phyloP scores from a whole-genome alignment of 1,139 yeast species.

The Yamadazyma sp. region DNA sequence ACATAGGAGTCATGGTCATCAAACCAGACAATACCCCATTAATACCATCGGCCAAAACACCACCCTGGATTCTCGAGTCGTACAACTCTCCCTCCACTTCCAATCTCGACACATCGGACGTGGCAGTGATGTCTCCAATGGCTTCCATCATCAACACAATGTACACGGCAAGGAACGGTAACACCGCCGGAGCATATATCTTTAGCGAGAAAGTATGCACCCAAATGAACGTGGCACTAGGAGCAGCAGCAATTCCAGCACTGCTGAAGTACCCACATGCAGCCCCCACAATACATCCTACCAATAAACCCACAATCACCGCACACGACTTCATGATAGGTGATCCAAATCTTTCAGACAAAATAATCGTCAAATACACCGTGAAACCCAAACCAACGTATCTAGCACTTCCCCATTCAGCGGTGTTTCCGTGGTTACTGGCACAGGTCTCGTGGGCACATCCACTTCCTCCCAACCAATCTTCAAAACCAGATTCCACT shows the following conservation, averaged over 20 bases:
- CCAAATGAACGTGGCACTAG: constrained; percentile 86
- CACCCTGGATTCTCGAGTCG: constrained; percentile 89
- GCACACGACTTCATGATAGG: constrained; percentile 94
- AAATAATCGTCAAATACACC: constrained; percentile 69
- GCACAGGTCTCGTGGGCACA: constrained; percentile 43
- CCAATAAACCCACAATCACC: constrained; percentile 75
- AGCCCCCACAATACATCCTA: constrained; percentile 90
- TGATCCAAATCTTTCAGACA: constrained; percentile 86
- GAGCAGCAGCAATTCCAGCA: constrained; percentile 60
- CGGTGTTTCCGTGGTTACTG: constrained; percentile 23
- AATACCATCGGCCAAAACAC: constrained; percentile 78
- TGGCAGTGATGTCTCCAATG: constrained; percentile 90
- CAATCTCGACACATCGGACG: constrained; percentile 83
- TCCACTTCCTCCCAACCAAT: constrained; percentile 88
- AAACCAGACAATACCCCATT: constrained; percentile 74
- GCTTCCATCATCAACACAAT: constrained; percentile 85
- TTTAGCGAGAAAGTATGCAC: constrained; percentile 73
- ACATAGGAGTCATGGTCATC: constrained; percentile 77
- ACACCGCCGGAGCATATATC: constrained; percentile 79
- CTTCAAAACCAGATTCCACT: constrained; percentile 68
- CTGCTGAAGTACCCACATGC: constrained; percentile 80
- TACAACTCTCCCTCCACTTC: constrained; percentile 78
- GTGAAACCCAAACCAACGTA: constrained; percentile 84
- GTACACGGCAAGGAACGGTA: constrained; percentile 81
- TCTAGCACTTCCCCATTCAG: constrained; percentile 82